phyloP scores from a whole-genome alignment of 129 eudicot species.

The Escallonia rubra region DNA sequence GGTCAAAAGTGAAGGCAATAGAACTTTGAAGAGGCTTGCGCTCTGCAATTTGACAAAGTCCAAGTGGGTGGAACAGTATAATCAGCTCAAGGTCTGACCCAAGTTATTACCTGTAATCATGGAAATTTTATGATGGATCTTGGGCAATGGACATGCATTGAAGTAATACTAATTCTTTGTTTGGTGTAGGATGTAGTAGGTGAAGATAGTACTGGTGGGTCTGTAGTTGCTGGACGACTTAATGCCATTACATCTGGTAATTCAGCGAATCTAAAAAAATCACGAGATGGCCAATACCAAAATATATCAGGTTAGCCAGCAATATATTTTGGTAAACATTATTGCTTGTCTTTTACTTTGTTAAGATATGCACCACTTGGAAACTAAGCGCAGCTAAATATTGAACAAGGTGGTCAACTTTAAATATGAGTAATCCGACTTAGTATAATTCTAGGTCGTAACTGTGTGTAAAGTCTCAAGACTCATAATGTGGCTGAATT shows the following conservation, averaged over 20 bases:
- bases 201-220: slow-evolving; percentile 33
- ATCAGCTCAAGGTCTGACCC: slow-evolving; percentile 51
- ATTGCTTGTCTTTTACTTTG: not conserved
- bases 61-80: slow-evolving; percentile 83
- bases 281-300: slow-evolving; percentile 50
- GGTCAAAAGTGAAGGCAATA: slow-evolving; percentile 53
- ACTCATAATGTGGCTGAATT: no score
- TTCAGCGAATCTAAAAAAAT: slow-evolving; percentile 42
- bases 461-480: no score
- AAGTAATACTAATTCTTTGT: not conserved
- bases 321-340: not conserved
- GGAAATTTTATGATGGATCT: not conserved
- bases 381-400: not conserved
- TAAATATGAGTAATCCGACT: no score
- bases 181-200: slow-evolving; percentile 37
- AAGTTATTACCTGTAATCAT: no score
- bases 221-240: slow-evolving; percentile 35
- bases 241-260: slow-evolving; percentile 38
- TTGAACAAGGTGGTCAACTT: not conserved
- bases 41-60: slow-evolving; percentile 55
- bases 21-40: slow-evolving; percentile 61
- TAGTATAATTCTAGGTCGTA: no score
- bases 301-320: slow-evolving; percentile 45
- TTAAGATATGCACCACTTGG: not conserved
- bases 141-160: not conserved